Evolutionary conservation across 495 filamentous ascomycete species (phyloP).

Genomic region (Penicillium salamii): DNA sequence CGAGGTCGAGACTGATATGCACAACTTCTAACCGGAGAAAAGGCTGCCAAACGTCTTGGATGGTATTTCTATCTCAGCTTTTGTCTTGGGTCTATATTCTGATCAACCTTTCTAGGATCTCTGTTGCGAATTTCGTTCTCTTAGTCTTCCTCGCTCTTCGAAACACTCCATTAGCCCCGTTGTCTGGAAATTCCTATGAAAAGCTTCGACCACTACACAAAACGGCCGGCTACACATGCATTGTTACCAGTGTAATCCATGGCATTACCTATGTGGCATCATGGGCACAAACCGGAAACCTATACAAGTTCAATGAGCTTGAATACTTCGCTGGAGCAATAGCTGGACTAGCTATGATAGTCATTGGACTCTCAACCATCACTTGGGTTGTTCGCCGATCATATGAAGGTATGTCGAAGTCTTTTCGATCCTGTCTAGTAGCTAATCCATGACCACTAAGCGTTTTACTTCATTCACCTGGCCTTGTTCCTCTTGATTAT

Average conservation of each 20-base stretch:
- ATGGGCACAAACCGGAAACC: constrained; percentile 15
- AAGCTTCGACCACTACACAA: constrained; percentile 58
- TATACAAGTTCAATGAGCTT: constrained; percentile 27
- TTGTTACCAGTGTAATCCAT: constrained; percentile 44
- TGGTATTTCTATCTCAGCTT: constrained; percentile 3
- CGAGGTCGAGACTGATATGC: too few relatives aligned
- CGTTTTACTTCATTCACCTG: constrained; percentile 58
- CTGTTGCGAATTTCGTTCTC: constrained; percentile 50
- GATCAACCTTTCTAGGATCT: constrained; percentile 43
- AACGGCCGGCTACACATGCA: constrained; percentile 53
- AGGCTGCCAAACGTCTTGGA: constrained; percentile 16
- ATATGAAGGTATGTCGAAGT: constrained; percentile 42
- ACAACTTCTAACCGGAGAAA: background rate
- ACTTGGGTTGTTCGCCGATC: constrained; percentile 30
- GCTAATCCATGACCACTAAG: background rate
- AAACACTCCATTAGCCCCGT: constrained; percentile 56
- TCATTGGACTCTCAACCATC: constrained; percentile 33
- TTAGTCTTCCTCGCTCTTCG: constrained; percentile 59
- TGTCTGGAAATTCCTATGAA: constrained; percentile 60
- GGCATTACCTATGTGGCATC: constrained; percentile 38
- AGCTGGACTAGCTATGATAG: constrained; percentile 45
- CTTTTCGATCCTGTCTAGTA: background rate
- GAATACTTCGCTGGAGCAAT: constrained; percentile 46
- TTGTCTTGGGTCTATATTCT: background rate
- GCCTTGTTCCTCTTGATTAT: constrained; percentile 48